Evolutionary conservation across 768 basidiomycete genomes (phyloP), one percentile per base, ranked within the genome.

Genomic region (Kwoniella sp.): DNA sequence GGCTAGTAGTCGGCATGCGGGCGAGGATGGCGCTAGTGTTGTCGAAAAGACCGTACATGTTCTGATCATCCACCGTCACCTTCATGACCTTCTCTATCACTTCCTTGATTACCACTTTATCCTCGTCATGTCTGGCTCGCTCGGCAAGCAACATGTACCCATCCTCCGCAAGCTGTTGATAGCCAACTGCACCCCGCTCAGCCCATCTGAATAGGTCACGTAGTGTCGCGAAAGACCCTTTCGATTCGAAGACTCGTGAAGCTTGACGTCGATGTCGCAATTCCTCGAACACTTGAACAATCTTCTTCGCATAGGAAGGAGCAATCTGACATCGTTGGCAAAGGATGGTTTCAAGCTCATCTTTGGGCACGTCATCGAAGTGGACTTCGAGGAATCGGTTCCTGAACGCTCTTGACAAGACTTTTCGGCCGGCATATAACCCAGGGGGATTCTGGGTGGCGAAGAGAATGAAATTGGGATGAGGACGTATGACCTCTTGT

Each of bases 151-250:
- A 84, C 94, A 99, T 98, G 81, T 93, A 98, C 0, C 96, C 96
- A 69, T 97, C 92, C 71, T 93, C 88, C 0, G 95, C 96, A 60
- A 99, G 84, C 73, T 96, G 89, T 74, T 96, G 91, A 78, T 93
- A 92, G 9, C 90, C 89, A 55, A 91, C 82, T 1, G 93, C 93
- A 63, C 91, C 91, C 63, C 96, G 84, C 3, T 89, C 89, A 7
- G 93, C 96, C 96, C 96, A 99, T 50, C 96, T 87, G 82, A 99
- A 99, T 20, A 99, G 83, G 77, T 99, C 96, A 45, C 96, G 91
- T 3, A 99, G 85, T 1, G 96, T 99, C 0, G 92, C 96, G 76
- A 97, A 99, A 0, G 93, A 90, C 55, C 95, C 90, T 81, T 94
- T 97, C 76, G 93, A 95, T 82, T 99, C 96, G 76, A 99, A 99